Evolutionary conservation across 208 protist species (phyloP), one percentile per base, ranked within the genome.

Genomic region (Herpetomonas muscarum): DNA sequence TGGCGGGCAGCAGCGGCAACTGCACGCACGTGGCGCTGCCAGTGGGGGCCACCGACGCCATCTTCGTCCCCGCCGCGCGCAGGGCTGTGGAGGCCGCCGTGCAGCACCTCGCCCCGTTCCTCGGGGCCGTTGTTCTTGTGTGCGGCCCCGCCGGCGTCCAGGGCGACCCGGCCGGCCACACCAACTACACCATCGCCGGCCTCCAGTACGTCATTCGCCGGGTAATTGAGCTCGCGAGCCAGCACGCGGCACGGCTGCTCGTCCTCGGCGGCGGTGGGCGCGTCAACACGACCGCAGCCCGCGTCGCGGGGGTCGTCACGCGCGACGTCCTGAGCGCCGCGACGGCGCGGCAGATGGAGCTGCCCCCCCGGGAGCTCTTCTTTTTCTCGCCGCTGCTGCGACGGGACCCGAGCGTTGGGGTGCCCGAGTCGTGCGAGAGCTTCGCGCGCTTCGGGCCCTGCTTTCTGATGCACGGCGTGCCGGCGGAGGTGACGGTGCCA

Each of bases 111-210:
- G 47, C 78, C 94, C 9, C 97, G 96, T n/a, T 51, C 15, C 92
- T 98, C 6, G 80, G 74, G 10, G 97, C 94, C 1, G 64, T 99
- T 57, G 91, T 99, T 6, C 65, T 99, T 10, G 97, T 99, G 55
- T 99, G 97, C 71, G 98, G 97, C 15, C 91, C 97, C 0, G 97
- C 99, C 76, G 94, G 86, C 10, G 68, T 99, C 0, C 74, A 79
- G n/a, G 93, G 96, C 12, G 98, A 99, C 67, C 82, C 93, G 9
- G 55, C 98, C 1, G 97, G 96, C 15, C 75, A 62, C 34, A 97
- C 99, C 53, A 99, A 99, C 70, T 65, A 98, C 24, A 64, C 61
- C 41, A 50, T 85, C 31, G 78, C 58, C 19, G 78, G 71, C 4
- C 29, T 74, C 21, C 74, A 80, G 61, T 62, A 29, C 24, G 67